Evolutionary conservation across 1,139 yeast species (phyloP), one percentile per base, ranked within the genome.

Genomic region (Hemisphaericaspora xylofermentans): DNA sequence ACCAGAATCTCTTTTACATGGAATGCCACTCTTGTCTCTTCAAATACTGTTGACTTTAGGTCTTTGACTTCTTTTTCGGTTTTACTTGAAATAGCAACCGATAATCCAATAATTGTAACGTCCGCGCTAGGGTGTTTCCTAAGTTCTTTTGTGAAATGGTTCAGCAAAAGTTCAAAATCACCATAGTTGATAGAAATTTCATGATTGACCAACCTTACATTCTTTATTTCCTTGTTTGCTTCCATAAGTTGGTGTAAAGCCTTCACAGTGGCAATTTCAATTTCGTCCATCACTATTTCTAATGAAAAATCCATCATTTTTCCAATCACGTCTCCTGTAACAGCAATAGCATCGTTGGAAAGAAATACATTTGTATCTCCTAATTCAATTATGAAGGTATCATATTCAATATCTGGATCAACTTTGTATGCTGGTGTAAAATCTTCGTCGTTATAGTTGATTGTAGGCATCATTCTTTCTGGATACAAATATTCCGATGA

Each of bases 191-290:
- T 14, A 21, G 67, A 62, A 1, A 81, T 45, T 4, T 64, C 62
- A 0, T 84, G 82, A 3, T 81, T 57, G 1, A 80, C 74, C 3
- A 86, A 41, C 35, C 87, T 68, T 5, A 75, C 35, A 47, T 79
- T 82, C 26, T 62, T 60, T 2, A 73, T 64, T 21, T 63, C 55
- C 3, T 74, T 66, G 1, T 63, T 52, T 2, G 71, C 65, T 8
- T 58, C 53, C 40, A 76, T 60, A 17, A 69, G 56, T 9, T 49
- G 50, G 25, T 68, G 63, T 14, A 84, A 56, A 14, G 65, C 57
- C 29, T 60, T 61, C 10, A 87, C 68, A 2, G 84, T 77, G n/a
- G 78, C 75, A 19, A 78, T 61, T 45, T 89, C 95, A 16, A 88
- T 62, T 15, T 61, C 57, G 56, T 91, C 96, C 58, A 89, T 66